Evolutionary conservation across 2,329 filamentous ascomycete genomes (phyloP).

Genomic region (Aspergillus sergii): DNA sequence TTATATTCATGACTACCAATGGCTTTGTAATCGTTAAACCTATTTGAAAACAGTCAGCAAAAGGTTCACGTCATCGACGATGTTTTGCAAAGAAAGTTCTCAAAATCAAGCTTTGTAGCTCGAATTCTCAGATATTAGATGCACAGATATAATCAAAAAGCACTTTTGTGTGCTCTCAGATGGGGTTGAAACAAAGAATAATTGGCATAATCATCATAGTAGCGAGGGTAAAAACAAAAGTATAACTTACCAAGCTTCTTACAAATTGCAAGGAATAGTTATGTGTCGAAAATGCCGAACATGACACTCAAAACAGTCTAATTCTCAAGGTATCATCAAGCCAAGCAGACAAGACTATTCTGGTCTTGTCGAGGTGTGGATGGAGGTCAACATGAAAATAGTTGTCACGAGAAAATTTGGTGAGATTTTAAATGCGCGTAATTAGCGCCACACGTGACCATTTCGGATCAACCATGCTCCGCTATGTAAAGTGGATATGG

Average conservation of each 20-base stretch:
- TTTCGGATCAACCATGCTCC: slow-evolving; percentile 20
- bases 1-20: not conserved
- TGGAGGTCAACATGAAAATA: slow-evolving; percentile 8
- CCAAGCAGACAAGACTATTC: not conserved
- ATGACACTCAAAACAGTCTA: not conserved
- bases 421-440: slow-evolving; percentile 20
- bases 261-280: not conserved
- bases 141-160: slow-evolving; percentile 33
- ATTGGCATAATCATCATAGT: slow-evolving; percentile 38
- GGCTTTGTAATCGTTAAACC: not conserved
- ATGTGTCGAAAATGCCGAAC: not conserved
- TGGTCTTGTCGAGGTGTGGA: not conserved
- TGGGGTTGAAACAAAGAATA: slow-evolving; percentile 44
- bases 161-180: slow-evolving; percentile 34
- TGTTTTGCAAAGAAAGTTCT: not conserved
- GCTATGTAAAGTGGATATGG: not conserved
- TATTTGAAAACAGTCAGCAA: slow-evolving; percentile 10
- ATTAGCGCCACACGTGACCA: slow-evolving; percentile 28
- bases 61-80: not conserved
- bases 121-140: slow-evolving; percentile 30
- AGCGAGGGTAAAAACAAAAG: not conserved
- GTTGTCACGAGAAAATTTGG: slow-evolving; percentile 14
- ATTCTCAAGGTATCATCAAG: not conserved
- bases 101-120: slow-evolving; percentile 1
- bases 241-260: slow-evolving; percentile 10